These are phyloP conservation scores for Aspergillus terreus DNA, from an alignment of 2,329 filamentous ascomycete species.

Conservation along the genomic window DNA sequence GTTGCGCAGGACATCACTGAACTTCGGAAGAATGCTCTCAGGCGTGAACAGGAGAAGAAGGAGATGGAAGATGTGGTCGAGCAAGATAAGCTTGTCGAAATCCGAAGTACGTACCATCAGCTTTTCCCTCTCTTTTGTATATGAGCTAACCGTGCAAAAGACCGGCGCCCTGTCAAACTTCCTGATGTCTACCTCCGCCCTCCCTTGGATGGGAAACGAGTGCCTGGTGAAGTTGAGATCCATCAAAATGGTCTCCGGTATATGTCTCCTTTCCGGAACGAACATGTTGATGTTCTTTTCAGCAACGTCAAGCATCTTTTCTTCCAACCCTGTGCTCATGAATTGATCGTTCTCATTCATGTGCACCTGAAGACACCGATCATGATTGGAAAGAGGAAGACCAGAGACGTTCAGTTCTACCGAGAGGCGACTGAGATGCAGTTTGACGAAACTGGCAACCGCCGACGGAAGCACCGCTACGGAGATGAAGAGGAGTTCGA, in stretches of 20 bases:
- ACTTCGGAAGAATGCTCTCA: slow-evolving; percentile 86
- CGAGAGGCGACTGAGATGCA: slow-evolving; percentile 97
- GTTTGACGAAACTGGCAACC: slow-evolving; percentile 97
- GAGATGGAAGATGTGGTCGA: slow-evolving; percentile 99
- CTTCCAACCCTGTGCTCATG: slow-evolving; percentile 95
- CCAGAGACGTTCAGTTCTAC: slow-evolving; percentile 97
- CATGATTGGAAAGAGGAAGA: slow-evolving; percentile 98
- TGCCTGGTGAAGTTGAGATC: slow-evolving; percentile 93
- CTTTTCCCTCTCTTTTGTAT: background rate
- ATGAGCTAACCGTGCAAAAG: slow-evolving; percentile 51
- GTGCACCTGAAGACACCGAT: slow-evolving; percentile 97
- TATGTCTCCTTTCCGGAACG: slow-evolving; percentile 72
- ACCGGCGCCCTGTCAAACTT: slow-evolving; percentile 83
- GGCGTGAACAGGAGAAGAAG: slow-evolving; percentile 97
- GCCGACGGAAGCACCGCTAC: slow-evolving; percentile 95
- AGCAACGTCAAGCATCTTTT: slow-evolving; percentile 98
- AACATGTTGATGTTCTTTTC: slow-evolving; percentile 91
- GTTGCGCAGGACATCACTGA: slow-evolving; percentile 92
- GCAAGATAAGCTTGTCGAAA: slow-evolving; percentile 94
- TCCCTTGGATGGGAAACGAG: slow-evolving; percentile 92
- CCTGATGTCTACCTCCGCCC: slow-evolving; percentile 95
- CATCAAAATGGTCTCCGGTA: slow-evolving; percentile 99
- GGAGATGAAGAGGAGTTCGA: slow-evolving; percentile 99
- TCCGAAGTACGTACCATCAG: slow-evolving; percentile 65
- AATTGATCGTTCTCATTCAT: slow-evolving; percentile 96